Base-by-base conservation (phyloP, 2,329 filamentous ascomycete species). In the Pyrenophora tritici-repentis region DNA sequence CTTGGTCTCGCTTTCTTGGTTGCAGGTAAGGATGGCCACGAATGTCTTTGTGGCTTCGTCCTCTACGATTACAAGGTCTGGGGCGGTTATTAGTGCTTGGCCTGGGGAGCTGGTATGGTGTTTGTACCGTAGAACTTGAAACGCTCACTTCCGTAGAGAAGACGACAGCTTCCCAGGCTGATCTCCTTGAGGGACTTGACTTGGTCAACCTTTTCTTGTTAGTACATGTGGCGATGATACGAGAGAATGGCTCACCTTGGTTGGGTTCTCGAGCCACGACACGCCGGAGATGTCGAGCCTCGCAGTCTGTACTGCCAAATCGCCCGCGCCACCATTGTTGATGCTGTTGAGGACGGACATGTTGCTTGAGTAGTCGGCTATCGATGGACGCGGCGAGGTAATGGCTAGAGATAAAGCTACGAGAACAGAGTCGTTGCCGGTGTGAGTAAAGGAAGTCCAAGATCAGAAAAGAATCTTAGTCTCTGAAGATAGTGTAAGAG, bases 21-120 rank as follows among this genome's bases (percentile, higher is more conserved):
- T 97, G 34, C 88, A 92, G 59, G 97, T 85, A 69, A 97, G 97
- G 89, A 97, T 96, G 64, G 97, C 88, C 31, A 91, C 91, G 62
- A 90, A 96, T 0, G 90, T 96, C 0, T 41, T 50, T 2, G 50
- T 49, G 0, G 44, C 33, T 22, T 58, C 47, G 13, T 58, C 49
- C 16, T 47, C 45, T 8, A 48, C 50, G 2, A 60, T 39, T 0
- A 63, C 52, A 6, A 68, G 44, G n/a, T 69, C 64, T 68, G 17
- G 3, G 2, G 3, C 2, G 3, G 5, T 38, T 38, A 39, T 63
- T n/a, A 60, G 49, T 17, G 2, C 14, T 6, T 9, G 8, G 2
- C n/a, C 12, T 13, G 5, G 6, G 17, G 17, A 24, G 14, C 13
- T 9, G 4, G 12, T 13, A 1, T 0, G 6, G 1, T n/a, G 3